phyloP scores from a whole-genome alignment of 2,329 filamentous ascomycete species.

The Didymellaceae sp. region DNA sequence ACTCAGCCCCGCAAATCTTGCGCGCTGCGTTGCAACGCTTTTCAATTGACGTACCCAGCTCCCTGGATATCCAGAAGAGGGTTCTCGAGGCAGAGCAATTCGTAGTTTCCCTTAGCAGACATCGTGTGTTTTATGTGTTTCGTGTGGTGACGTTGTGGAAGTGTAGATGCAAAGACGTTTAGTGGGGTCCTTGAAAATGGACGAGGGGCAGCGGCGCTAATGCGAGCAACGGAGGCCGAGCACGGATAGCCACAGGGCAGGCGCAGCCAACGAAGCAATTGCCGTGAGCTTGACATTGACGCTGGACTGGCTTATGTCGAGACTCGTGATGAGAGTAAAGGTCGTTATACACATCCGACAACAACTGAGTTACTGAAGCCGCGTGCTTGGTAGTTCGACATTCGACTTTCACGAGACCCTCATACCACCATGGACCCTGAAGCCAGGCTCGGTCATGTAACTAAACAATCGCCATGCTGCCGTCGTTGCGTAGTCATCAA shows the following conservation, averaged over 20 bases:
- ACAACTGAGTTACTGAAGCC: not conserved
- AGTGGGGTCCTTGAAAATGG: conserved; percentile 28
- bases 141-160: conserved; percentile 25
- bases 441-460: too few relatives aligned
- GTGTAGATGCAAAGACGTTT: conserved; percentile 23
- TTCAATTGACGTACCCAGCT: conserved; percentile 59
- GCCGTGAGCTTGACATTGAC: conserved; percentile 4
- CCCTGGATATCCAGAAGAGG: conserved; percentile 98
- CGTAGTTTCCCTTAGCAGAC: conserved; percentile 78
- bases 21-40: not conserved
- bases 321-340: not conserved
- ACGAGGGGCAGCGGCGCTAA: conserved; percentile 27
- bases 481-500: too few relatives aligned
- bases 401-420: conserved; percentile 2
- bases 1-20: conserved; percentile 12
- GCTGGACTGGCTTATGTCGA: not conserved
- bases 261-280: not conserved
- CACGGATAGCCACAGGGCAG: not conserved
- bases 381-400: not conserved
- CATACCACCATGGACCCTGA: conserved; percentile 4
- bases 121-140: conserved; percentile 59
- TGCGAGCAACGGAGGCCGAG: conserved; percentile 1
- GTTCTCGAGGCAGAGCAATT: conserved; percentile 94
- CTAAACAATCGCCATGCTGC: too few relatives aligned
- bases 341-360: not conserved